A percentile compares a stretch with the other conserved stretches of the same genome.
Evolutionary conservation across 305 asterid genomes (phyloP).

Genomic region (Solanum hybrid): DNA sequence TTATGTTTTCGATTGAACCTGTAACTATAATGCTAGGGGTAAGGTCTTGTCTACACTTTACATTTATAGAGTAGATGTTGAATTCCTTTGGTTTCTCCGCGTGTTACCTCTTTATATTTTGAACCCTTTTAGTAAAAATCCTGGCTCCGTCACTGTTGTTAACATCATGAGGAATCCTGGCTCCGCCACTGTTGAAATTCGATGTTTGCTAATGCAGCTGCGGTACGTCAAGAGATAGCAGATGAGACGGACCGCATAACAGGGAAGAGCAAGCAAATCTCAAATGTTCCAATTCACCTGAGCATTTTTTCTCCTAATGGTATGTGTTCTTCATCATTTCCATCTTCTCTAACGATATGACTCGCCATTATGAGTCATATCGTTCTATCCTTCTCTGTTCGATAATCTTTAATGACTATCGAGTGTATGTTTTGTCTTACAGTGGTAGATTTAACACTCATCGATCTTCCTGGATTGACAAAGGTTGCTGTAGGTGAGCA

Average conservation of each 20-base stretch:
- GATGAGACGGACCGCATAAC: conserved; percentile 97
- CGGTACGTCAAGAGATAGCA: conserved; percentile 83
- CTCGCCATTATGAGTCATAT: background rate
- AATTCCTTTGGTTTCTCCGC: background rate
- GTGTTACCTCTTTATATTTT: background rate
- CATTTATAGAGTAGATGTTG: no score
- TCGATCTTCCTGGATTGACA: conserved; percentile 97
- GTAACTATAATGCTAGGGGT: background rate
- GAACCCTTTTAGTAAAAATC: background rate
- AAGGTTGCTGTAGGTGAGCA: conserved; percentile 96
- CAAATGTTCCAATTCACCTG: conserved; percentile 86
- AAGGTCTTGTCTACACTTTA: no score
- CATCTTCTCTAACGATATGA: background rate
- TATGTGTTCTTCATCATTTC: conserved; percentile 21
- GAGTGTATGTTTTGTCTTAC: conserved; percentile 26
- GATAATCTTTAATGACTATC: conserved; percentile 1
- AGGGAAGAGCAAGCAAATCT: conserved; percentile 76
- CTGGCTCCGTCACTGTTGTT: background rate
- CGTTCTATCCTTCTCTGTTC: background rate
- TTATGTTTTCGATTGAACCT: background rate
- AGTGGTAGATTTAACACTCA: conserved; percentile 89
- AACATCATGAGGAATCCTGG: background rate
- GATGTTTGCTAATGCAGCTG: conserved; percentile 44
- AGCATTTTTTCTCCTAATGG: conserved; percentile 96
- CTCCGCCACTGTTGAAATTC: no score